phyloP scores from a whole-genome alignment of 1,284 basidiomycete species.

The Inonotus hispidus region DNA sequence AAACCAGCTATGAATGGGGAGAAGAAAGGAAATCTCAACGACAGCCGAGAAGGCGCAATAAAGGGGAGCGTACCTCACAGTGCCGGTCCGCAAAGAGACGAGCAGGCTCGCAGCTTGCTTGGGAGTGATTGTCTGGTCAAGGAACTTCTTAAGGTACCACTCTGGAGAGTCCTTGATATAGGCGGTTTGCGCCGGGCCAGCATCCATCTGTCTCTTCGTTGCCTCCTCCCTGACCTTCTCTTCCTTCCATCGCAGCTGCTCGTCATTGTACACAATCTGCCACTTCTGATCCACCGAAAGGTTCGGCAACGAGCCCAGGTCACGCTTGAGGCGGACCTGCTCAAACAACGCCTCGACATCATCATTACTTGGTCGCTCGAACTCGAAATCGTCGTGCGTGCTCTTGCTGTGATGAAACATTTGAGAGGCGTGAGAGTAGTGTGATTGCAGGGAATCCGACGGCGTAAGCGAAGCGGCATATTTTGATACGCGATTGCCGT shows the following conservation, averaged over 20 bases:
- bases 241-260: conserved; percentile 76
- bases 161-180: conserved; percentile 68
- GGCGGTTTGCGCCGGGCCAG: conserved; percentile 41
- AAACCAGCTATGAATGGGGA: conserved; percentile 62
- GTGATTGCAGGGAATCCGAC: conserved; percentile 43
- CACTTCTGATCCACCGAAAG: conserved; percentile 86
- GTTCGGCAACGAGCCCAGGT: conserved; percentile 52
- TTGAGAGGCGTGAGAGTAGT: conserved; percentile 49
- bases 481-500: conserved; percentile 53
- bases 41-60: not conserved
- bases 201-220: conserved; percentile 51
- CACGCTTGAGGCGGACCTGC: conserved; percentile 64
- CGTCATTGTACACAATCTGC: conserved; percentile 84
- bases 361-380: conserved; percentile 68
- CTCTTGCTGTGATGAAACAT: conserved; percentile 48
- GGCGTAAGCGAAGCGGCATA: conserved; percentile 53
- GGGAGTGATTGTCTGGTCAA: conserved; percentile 79
- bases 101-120: conserved; percentile 76
- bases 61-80: conserved; percentile 57
- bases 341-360: conserved; percentile 79
- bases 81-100: conserved; percentile 80
- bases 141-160: conserved; percentile 87
- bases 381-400: conserved; percentile 58
- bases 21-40: conserved; percentile 5
- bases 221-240: conserved; percentile 57